Conservation (phyloP, 176 grass and related monocot genomes). For the Oropetium thomaeum region DNA sequence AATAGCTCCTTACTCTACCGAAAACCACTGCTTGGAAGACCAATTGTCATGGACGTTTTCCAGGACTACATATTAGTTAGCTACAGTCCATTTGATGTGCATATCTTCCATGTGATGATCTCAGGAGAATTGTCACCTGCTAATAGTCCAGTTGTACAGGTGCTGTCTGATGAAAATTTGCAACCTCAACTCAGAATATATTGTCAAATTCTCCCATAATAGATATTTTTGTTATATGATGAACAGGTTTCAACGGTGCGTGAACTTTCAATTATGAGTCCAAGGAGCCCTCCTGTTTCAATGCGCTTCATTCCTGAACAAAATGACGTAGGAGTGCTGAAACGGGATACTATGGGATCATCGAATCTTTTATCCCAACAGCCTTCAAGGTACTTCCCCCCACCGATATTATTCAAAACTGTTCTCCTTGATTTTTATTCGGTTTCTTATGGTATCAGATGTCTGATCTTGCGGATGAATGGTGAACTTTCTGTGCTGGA, state of each 20-base stretch:
- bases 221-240: neutral
- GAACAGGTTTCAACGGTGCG: constrained; percentile 88
- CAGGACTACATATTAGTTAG: constrained; percentile 93
- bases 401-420: constrained; percentile 6
- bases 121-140: constrained; percentile 77
- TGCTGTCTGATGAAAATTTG: constrained; percentile 34
- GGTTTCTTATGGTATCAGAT: constrained; percentile 59
- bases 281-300: constrained; percentile 83
- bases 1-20: constrained; percentile 90
- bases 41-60: constrained; percentile 96
- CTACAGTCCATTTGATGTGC: constrained; percentile 97
- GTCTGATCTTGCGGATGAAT: constrained; percentile 86
- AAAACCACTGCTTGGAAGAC: constrained; percentile 78
- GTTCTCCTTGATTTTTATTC: constrained; percentile 31
- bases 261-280: constrained; percentile 98
- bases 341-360: constrained; percentile 43
- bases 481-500: constrained; percentile 94
- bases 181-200: neutral
- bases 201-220: constrained; percentile 10
- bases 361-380: constrained; percentile 57
- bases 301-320: constrained; percentile 90
- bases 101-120: constrained; percentile 95
- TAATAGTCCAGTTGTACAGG: constrained; percentile 87
- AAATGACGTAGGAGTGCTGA: constrained; percentile 40
- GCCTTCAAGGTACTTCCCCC: constrained; percentile 73